These are phyloP conservation scores for Thinopyrum elongatum DNA, from an alignment of 176 grass and related monocot species.

Conservation along the genomic window DNA sequence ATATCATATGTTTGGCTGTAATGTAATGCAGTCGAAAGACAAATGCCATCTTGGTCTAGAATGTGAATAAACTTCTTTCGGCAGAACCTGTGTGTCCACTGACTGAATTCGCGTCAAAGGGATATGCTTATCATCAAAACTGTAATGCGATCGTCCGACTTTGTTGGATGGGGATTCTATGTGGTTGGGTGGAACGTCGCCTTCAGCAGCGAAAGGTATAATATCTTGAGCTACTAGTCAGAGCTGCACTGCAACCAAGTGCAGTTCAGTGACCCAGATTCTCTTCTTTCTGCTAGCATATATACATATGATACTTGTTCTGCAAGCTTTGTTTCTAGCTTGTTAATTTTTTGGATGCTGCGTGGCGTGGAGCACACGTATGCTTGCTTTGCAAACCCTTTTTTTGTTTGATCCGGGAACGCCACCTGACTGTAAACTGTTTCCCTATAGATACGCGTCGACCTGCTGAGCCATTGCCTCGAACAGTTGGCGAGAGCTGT, in stretches of 20 bases:
- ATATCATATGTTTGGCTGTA: constrained; percentile 4
- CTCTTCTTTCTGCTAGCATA: not conserved
- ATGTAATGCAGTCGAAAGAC: not conserved
- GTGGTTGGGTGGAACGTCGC: constrained; percentile 30
- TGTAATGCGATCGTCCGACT: not conserved
- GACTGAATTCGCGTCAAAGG: not conserved
- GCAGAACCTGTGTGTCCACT: not conserved
- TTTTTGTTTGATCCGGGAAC: not conserved
- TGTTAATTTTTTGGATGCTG: constrained; percentile 9
- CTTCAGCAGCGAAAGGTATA: not conserved
- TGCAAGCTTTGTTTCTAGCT: constrained; percentile 11
- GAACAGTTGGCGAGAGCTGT: not conserved
- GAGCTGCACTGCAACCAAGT: not conserved
- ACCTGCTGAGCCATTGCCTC: not conserved
- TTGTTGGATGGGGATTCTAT: constrained; percentile 38
- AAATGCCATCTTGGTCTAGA: constrained; percentile 13
- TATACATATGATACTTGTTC: not conserved
- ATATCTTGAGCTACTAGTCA: not conserved
- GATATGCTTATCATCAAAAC: not conserved
- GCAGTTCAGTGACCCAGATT: not conserved
- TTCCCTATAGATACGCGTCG: not conserved
- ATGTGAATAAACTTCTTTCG: constrained; percentile 27
- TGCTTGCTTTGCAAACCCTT: not conserved
- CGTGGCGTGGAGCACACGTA: constrained; percentile 35
- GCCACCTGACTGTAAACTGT: not conserved